Conservation (phyloP, 2,329 filamentous ascomycete species). For the Beauveria pseudobassiana region DNA sequence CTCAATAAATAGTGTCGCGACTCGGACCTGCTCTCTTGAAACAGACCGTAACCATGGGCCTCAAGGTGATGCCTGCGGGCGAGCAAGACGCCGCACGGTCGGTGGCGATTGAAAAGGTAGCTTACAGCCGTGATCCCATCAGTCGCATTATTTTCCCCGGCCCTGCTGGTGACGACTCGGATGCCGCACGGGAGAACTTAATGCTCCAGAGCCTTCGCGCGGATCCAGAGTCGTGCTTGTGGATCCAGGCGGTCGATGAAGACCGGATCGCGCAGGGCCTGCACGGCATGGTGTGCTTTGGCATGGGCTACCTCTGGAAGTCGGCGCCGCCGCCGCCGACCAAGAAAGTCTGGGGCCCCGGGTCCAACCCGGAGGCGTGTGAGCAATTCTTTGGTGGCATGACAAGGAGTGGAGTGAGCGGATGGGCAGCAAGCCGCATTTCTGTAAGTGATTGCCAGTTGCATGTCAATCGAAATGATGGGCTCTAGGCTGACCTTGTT, state of each 20-base stretch:
- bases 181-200: slow-evolving; percentile 16
- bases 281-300: slow-evolving; percentile 26
- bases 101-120: slow-evolving; percentile 11
- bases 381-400: slow-evolving; percentile 25
- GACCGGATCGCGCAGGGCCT: slow-evolving; percentile 20
- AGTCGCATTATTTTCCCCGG: slow-evolving; percentile 26
- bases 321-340: slow-evolving; percentile 21
- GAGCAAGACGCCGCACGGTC: slow-evolving; percentile 6
- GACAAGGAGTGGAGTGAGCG: slow-evolving; percentile 23
- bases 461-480: not conserved
- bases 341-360: slow-evolving; percentile 20
- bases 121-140: slow-evolving; percentile 16
- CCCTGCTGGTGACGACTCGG: slow-evolving; percentile 16
- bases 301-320: slow-evolving; percentile 28
- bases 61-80: slow-evolving; percentile 5
- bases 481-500: not conserved
- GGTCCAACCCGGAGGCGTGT: slow-evolving; percentile 26
- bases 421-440: slow-evolving; percentile 25
- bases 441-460: slow-evolving; percentile 23
- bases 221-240: slow-evolving; percentile 22
- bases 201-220: slow-evolving; percentile 17
- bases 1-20: too few species aligned
- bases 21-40: not conserved
- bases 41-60: not conserved
- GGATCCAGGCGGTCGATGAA: slow-evolving; percentile 29